A percentile compares a stretch with the other conserved stretches of the same genome.
These are phyloP conservation scores for Aspergillus sp. DNA, from an alignment of 2,329 filamentous ascomycete species.

Conservation along the genomic window DNA sequence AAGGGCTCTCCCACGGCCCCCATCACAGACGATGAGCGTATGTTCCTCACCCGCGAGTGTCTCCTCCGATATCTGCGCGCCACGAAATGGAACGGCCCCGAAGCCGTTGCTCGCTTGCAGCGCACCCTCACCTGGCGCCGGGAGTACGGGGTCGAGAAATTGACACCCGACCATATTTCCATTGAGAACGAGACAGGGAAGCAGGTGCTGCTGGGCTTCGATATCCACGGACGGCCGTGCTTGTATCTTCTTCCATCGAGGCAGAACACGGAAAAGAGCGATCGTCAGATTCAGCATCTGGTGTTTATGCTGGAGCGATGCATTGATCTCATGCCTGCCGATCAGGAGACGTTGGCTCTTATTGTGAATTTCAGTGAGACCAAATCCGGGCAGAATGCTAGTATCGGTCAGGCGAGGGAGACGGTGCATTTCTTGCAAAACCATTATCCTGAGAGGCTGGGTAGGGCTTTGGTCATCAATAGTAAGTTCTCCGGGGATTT, in stretches of 20 bases:
- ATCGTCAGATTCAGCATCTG: slow-evolving; percentile 88
- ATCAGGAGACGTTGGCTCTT: slow-evolving; percentile 83
- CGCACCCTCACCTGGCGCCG: slow-evolving; percentile 85
- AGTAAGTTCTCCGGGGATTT: slow-evolving; percentile 56
- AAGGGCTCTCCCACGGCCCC: slow-evolving; percentile 63
- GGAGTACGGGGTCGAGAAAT: slow-evolving; percentile 79
- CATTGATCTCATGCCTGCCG: slow-evolving; percentile 83
- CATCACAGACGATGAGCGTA: slow-evolving; percentile 76
- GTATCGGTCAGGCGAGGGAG: slow-evolving; percentile 75
- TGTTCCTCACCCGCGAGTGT: slow-evolving; percentile 92
- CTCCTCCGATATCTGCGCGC: slow-evolving; percentile 90
- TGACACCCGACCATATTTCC: slow-evolving; percentile 82
- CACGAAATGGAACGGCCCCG: slow-evolving; percentile 81
- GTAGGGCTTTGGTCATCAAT: slow-evolving; percentile 86
- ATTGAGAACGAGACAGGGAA: slow-evolving; percentile 97
- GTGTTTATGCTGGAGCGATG: slow-evolving; percentile 95
- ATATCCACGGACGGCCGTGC: slow-evolving; percentile 83
- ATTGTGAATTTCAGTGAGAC: slow-evolving; percentile 90
- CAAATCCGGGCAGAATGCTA: slow-evolving; percentile 75
- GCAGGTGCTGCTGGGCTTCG: slow-evolving; percentile 86
- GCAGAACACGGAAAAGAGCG: slow-evolving; percentile 88
- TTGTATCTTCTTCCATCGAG: slow-evolving; percentile 86
- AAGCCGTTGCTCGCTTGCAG: slow-evolving; percentile 78
- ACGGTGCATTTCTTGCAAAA: slow-evolving; percentile 91
- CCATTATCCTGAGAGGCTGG: slow-evolving; percentile 92